Percentiles rank a stretch among this genome's conserved stretches.
Evolutionary conservation across 306 rosid species (phyloP).

Genomic region (Vicia villosa): DNA sequence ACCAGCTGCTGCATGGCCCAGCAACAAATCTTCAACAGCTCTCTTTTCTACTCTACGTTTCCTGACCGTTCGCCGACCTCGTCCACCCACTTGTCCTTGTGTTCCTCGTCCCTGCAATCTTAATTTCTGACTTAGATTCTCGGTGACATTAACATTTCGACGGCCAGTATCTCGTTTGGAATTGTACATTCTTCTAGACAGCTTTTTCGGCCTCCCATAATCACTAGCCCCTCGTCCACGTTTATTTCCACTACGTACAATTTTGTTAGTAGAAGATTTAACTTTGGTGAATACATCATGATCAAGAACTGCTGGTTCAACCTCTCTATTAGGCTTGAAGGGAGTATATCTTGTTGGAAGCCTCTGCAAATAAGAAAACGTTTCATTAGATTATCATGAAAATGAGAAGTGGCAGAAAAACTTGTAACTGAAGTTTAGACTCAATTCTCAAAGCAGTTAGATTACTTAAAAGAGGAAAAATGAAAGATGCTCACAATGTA

Average conservation of each 20-base stretch:
- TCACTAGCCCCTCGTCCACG: slow-evolving; percentile 78
- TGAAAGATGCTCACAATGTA: slow-evolving; percentile 52
- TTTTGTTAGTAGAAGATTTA: slow-evolving; percentile 50
- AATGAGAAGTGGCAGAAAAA: too few relatives aligned
- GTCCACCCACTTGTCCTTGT: slow-evolving; percentile 66
- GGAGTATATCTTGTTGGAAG: slow-evolving; percentile 63
- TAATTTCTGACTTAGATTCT: slow-evolving; percentile 51
- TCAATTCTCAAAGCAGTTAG: too few relatives aligned
- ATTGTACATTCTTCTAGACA: slow-evolving; percentile 51
- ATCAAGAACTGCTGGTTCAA: slow-evolving; percentile 50
- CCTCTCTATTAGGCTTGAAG: slow-evolving; percentile 54
- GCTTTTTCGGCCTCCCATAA: slow-evolving; percentile 66
- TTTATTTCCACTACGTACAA: slow-evolving; percentile 56
- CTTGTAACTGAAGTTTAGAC: too few relatives aligned
- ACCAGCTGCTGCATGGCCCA: slow-evolving; percentile 42
- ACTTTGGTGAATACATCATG: slow-evolving; percentile 47
- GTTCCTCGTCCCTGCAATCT: slow-evolving; percentile 58
- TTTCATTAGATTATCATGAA: slow-evolving; percentile 16
- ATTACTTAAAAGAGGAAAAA: background rate
- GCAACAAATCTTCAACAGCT: slow-evolving; percentile 62
- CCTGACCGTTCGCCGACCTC: slow-evolving; percentile 92
- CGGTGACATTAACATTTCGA: slow-evolving; percentile 47
- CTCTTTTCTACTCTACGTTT: slow-evolving; percentile 73
- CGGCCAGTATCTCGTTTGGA: slow-evolving; percentile 52
- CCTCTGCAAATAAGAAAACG: slow-evolving; percentile 53